Conservation (phyloP, 1,284 basidiomycete genomes). For the Xanthoconium separans region DNA sequence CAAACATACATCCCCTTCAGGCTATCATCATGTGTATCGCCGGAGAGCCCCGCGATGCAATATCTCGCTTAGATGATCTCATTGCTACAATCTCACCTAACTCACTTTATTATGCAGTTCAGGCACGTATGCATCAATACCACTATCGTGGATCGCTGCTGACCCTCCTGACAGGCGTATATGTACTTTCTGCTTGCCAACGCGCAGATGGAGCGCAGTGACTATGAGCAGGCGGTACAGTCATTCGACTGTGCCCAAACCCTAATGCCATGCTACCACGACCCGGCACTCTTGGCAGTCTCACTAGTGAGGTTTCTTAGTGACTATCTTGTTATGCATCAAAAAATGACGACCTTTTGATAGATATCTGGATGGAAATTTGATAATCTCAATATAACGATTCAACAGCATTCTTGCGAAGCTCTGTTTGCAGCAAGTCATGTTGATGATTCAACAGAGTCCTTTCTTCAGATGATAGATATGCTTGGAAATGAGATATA, state of each 20-base stretch:
- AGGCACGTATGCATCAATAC: background rate
- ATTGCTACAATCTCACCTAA: background rate
- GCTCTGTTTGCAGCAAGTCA: background rate
- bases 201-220: background rate
- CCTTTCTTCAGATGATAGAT: background rate
- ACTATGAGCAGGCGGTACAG: background rate
- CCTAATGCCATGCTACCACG: too few relatives aligned
- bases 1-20: background rate
- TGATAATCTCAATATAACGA: background rate
- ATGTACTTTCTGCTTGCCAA: background rate
- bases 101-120: background rate
- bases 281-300: background rate
- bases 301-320: background rate
- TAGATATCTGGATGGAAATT: slow-evolving; percentile 4
- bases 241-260: background rate
- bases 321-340: too few relatives aligned
- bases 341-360: background rate
- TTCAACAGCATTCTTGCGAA: background rate
- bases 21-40: background rate
- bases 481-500: background rate
- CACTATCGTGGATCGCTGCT: background rate
- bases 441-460: background rate
- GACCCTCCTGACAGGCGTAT: background rate
- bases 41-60: background rate
- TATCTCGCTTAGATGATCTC: background rate